A percentile compares a stretch with the other conserved stretches of the same genome.
Evolutionary conservation across 441 rosid species (phyloP).

Genomic region (Viola pubescens): DNA sequence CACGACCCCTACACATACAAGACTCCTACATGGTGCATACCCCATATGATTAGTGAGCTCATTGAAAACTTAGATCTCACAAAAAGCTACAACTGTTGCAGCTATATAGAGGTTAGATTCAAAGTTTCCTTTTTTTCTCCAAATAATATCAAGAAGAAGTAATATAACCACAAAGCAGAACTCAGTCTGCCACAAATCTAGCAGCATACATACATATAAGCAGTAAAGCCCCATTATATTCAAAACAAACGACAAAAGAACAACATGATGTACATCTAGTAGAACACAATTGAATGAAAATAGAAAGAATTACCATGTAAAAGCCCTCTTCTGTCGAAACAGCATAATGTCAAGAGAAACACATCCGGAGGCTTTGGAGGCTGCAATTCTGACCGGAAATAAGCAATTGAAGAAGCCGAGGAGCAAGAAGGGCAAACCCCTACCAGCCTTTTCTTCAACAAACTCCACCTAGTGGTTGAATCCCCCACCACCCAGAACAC

Average conservation of each 20-base stretch:
- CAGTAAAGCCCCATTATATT: background rate
- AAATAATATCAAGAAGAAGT: background rate
- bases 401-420: slow-evolving; percentile 65
- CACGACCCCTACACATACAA: background rate
- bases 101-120: background rate
- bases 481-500: slow-evolving; percentile 82
- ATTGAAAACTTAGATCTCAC: background rate
- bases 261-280: background rate
- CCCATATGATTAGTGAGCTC: background rate
- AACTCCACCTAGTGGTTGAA: slow-evolving; percentile 59
- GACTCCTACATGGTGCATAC: slow-evolving; percentile 1
- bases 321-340: slow-evolving; percentile 72
- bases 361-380: slow-evolving; percentile 61
- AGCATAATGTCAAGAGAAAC: slow-evolving; percentile 61
- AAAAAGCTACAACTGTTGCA: background rate
- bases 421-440: slow-evolving; percentile 68
- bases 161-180: background rate
- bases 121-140: too few relatives aligned
- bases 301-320: slow-evolving; percentile 50
- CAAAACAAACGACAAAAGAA: slow-evolving; percentile 3
- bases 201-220: background rate
- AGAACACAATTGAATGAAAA: background rate
- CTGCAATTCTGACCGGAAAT: slow-evolving; percentile 45
- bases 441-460: slow-evolving; percentile 74
- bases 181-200: background rate